Evolutionary conservation across 2,329 filamentous ascomycete species (phyloP).

Genomic region (Sordariomycetes sp.): DNA sequence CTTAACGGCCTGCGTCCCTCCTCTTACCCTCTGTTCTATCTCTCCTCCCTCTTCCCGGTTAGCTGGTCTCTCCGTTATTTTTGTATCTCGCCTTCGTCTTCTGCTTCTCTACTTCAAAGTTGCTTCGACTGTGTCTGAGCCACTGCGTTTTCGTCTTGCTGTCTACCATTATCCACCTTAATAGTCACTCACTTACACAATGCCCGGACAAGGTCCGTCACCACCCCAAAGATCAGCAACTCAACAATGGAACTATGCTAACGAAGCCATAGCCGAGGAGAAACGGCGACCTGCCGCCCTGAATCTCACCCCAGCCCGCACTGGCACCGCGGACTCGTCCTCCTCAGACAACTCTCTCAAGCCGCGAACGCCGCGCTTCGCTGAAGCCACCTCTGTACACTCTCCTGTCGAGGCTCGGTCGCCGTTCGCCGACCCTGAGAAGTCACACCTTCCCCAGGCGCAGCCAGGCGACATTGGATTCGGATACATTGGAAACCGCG

Average conservation of each 20-base stretch:
- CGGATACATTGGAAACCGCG: conserved; percentile 66
- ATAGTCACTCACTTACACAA: conserved; percentile 13
- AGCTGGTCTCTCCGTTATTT: conserved; percentile 44
- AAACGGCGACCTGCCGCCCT: conserved; percentile 48
- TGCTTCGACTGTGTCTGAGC: conserved; percentile 8
- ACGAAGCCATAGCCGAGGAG: conserved; percentile 27
- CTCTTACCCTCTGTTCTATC: conserved; percentile 26
- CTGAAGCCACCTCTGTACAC: conserved; percentile 70
- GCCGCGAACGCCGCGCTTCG: conserved; percentile 70
- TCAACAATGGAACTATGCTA: not conserved
- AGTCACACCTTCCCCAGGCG: conserved; percentile 45
- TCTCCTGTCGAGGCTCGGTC: conserved; percentile 59
- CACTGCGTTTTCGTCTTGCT: conserved; percentile 1
- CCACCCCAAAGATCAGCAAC: not conserved
- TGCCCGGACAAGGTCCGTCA: conserved; percentile 30
- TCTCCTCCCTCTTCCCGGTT: conserved; percentile 32
- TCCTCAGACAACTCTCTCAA: conserved; percentile 50
- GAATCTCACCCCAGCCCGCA: conserved; percentile 40
- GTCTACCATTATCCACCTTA: conserved; percentile 6
- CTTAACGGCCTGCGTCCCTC: conserved; percentile 37
- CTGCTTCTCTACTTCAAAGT: conserved; percentile 5
- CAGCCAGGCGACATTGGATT: conserved; percentile 86
- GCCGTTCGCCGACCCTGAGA: conserved; percentile 52
- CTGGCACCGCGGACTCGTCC: conserved; percentile 38
- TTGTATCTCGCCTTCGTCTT: conserved; percentile 18